These are phyloP conservation scores for Beauveria australis DNA, from an alignment of 2,329 filamentous ascomycete genomes.

Conservation along the genomic window DNA sequence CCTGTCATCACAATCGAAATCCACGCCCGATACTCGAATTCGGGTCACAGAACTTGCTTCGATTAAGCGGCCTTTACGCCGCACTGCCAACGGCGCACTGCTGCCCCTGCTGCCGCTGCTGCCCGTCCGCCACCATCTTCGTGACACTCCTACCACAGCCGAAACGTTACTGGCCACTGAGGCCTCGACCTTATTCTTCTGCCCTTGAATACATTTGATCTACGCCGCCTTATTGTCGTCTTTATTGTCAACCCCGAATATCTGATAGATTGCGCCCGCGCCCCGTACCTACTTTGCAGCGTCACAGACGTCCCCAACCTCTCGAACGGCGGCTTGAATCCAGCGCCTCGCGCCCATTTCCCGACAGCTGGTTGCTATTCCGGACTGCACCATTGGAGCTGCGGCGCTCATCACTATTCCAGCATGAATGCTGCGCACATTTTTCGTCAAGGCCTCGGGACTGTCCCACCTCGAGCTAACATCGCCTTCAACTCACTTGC, in stretches of 20 bases:
- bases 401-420: not conserved
- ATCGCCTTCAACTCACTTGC: conserved; percentile 23
- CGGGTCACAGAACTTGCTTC: not conserved
- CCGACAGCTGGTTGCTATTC: not conserved
- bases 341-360: not conserved
- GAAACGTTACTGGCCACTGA: not conserved
- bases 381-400: not conserved
- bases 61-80: not conserved
- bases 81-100: not conserved
- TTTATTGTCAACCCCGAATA: not conserved
- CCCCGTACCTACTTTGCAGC: not conserved
- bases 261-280: not conserved
- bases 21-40: not conserved
- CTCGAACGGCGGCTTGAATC: not conserved
- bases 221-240: too few relatives aligned
- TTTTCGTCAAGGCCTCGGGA: conserved; percentile 49
- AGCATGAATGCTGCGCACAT: conserved; percentile 52
- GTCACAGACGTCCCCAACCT: not conserved
- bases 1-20: not conserved
- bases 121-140: not conserved
- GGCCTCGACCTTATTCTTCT: not conserved
- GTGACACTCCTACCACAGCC: not conserved
- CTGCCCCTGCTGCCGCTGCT: not conserved
- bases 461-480: conserved; percentile 31
- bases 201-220: not conserved